Evolutionary conservation across 2,329 filamentous ascomycete genomes (phyloP).

Genomic region (Colletotrichum higginsianum): DNA sequence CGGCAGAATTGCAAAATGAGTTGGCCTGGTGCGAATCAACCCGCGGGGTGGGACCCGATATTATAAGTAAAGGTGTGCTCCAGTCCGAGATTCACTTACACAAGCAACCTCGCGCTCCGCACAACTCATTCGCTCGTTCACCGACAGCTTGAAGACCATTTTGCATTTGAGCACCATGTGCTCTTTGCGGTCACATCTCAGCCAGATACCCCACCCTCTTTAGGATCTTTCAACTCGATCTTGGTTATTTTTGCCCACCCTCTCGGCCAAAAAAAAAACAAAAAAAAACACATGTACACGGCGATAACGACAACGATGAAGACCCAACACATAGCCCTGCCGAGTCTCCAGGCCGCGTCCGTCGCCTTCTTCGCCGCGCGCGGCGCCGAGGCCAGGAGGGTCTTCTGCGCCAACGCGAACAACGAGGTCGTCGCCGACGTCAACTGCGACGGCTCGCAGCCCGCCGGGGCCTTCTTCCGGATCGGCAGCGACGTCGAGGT

Average conservation of each 20-base stretch:
- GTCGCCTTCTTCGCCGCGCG: conserved; percentile 18
- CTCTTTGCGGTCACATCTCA: not conserved
- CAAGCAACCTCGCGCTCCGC: not conserved
- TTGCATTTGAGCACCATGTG: too few species aligned
- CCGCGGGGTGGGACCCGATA: not conserved
- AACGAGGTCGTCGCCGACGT: conserved; percentile 13
- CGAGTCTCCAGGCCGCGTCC: conserved; percentile 8
- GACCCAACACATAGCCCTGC: conserved; percentile 15
- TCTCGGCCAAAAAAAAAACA: too few species aligned
- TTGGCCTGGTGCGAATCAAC: not conserved
- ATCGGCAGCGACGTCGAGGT: not conserved
- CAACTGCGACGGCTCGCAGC: conserved; percentile 4
- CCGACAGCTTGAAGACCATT: not conserved
- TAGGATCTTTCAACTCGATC: not conserved
- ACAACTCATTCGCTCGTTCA: not conserved
- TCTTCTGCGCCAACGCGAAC: conserved; percentile 11
- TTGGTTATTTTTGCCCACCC: not conserved
- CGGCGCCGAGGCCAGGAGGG: conserved; percentile 9
- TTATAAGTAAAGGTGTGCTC: not conserved
- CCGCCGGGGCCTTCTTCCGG: not conserved
- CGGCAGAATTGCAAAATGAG: too few species aligned
- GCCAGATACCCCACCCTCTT: not conserved
- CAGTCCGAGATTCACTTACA: not conserved
- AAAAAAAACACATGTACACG: too few species aligned
- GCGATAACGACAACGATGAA: not conserved